These are phyloP conservation scores for Pseudocercospora eumusae DNA, from an alignment of 2,329 filamentous ascomycete genomes.

Conservation along the genomic window DNA sequence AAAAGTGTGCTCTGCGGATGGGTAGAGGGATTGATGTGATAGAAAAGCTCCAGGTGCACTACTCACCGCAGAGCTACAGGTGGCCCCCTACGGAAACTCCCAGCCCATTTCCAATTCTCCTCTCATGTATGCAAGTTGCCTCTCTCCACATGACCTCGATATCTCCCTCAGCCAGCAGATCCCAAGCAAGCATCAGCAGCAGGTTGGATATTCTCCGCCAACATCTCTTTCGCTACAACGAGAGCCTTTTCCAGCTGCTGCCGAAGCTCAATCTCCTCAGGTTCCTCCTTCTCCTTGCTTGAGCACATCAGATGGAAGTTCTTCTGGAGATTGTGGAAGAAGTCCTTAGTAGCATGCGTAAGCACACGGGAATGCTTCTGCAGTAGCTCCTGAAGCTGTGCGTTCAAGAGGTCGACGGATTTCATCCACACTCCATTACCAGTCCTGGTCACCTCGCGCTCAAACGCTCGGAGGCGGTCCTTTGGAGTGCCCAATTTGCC, in stretches of 20 bases:
- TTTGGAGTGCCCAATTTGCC: conserved; percentile 10
- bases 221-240: conserved; percentile 7
- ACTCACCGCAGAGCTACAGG: background rate
- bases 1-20: too few relatives aligned
- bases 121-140: too few relatives aligned
- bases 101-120: too few relatives aligned
- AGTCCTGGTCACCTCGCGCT: conserved; percentile 16
- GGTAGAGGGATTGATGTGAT: too few relatives aligned
- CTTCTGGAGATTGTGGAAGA: conserved; percentile 20
- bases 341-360: background rate
- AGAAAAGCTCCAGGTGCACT: background rate
- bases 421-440: conserved; percentile 15
- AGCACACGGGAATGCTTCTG: background rate
- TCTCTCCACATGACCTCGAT: too few relatives aligned
- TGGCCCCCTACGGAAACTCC: too few relatives aligned
- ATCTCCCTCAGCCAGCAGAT: too few relatives aligned
- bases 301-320: conserved; percentile 23
- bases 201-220: conserved; percentile 8
- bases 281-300: conserved; percentile 13
- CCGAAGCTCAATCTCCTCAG: conserved; percentile 18
- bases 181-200: conserved; percentile 2
- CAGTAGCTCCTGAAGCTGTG: conserved; percentile 1
- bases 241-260: conserved; percentile 16
- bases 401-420: conserved; percentile 8
- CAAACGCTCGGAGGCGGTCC: conserved; percentile 7